Base-by-base conservation (phyloP, 495 filamentous ascomycete species). In the Aspergillus kassunensis region DNA sequence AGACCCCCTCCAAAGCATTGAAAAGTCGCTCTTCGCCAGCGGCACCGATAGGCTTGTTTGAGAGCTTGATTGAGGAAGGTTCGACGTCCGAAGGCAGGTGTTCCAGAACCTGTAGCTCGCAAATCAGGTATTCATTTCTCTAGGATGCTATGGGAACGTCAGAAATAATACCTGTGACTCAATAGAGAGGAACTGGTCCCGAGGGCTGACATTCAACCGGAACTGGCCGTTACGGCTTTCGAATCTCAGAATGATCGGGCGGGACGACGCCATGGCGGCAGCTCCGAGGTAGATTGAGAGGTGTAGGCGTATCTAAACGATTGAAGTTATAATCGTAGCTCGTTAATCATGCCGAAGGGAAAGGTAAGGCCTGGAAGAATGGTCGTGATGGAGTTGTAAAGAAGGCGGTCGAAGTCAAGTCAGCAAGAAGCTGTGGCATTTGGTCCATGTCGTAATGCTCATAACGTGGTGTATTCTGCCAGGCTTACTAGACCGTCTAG, bases 21-120 rank as follows among this genome's bases (percentile, higher is more conserved):
- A 98, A 63, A 18, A 76, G 69, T 61, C 90, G 84, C 15, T 86
- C 79, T 53, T 96, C 85, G 11, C 84, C 89, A 44, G 83, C 84
- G 31, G 79, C 82, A 42, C 84, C 86, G 42, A 81, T 83, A 2
- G 88, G 89, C 44, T 81, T 80, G 67, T 93, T 93, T 15, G 90
- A 93, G 56, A 97, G 77, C 53, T 77, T 77, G 45, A 97, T 83
- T 40, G 84, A 87, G 41, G 80, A 77, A 7, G 89, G 79, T 56
- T 95, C 85, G 57, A 87, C 78, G 45, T 85, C 84, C 60, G 77
- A 71, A 16, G 86, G 86, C 4, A 89, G 74, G 48, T 83, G 75
- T 54, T 86, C 82, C 4, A 80, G 58, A 35, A 89, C 77, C 81
- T 85, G 42, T 9, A 27, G 16, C n/a, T 34, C 18, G 16, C 5